Evolutionary conservation across 176 grass and related monocot genomes (phyloP).

Genomic region (Cocos nucifera): DNA sequence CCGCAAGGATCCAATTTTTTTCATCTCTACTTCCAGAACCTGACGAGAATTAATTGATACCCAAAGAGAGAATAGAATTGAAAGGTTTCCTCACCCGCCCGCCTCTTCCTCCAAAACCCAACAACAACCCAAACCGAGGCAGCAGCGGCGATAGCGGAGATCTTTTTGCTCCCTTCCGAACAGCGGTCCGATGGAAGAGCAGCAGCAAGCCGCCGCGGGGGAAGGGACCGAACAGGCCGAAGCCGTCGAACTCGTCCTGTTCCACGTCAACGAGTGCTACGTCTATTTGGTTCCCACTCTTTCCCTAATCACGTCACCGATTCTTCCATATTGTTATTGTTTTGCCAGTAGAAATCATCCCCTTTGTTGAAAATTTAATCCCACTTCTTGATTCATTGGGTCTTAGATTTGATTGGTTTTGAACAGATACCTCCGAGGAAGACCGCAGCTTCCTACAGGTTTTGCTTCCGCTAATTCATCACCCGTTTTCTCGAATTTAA

Average conservation of each 20-base stretch:
- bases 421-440: constrained; percentile 95
- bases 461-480: background rate
- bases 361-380: too few relatives aligned
- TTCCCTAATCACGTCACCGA: background rate
- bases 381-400: constrained; percentile 2
- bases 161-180: too few relatives aligned
- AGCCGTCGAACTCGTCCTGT: constrained; percentile 78
- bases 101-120: too few relatives aligned
- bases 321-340: background rate
- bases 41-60: too few relatives aligned
- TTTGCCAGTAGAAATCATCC: background rate
- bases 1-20: too few relatives aligned
- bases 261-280: constrained; percentile 86
- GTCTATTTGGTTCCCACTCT: constrained; percentile 70
- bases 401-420: constrained; percentile 18
- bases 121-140: too few relatives aligned
- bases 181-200: too few relatives aligned
- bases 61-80: too few relatives aligned
- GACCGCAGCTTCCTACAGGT: constrained; percentile 93
- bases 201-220: background rate
- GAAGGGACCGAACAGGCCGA: constrained; percentile 27
- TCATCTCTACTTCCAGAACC: too few relatives aligned
- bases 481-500: too few relatives aligned
- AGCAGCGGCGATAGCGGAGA: too few relatives aligned
- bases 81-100: too few relatives aligned